Conservation (phyloP, 768 basidiomycete species). For the Boletales sp. region DNA sequence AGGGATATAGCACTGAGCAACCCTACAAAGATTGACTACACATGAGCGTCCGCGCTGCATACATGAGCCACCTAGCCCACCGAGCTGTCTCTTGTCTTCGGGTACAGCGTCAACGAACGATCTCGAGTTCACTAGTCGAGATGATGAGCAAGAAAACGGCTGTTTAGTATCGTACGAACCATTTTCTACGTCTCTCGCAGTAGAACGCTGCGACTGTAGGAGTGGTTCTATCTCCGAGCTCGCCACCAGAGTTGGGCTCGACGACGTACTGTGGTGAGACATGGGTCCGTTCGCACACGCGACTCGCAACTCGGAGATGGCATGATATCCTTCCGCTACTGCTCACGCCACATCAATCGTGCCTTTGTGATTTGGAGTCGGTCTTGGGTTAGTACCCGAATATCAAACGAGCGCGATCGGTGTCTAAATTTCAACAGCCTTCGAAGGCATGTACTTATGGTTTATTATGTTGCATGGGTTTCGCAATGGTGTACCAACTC, state of each 20-base stretch:
- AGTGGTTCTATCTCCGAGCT: constrained; percentile 22
- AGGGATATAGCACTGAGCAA: constrained; percentile 54
- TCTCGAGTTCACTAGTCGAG: constrained; percentile 1
- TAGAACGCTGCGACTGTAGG: constrained; percentile 2
- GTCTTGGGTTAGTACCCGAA: too few species aligned
- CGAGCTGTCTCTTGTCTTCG: constrained; percentile 45
- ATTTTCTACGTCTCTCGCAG: background rate
- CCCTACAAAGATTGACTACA: constrained; percentile 5
- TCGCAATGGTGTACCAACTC: too few species aligned
- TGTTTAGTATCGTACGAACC: constrained; percentile 9
- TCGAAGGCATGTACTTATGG: too few species aligned
- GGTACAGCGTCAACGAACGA: constrained; percentile 44
- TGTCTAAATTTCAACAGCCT: too few species aligned
- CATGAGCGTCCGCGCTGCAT: background rate
- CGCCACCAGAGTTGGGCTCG: background rate
- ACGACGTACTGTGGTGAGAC: background rate
- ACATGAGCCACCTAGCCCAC: constrained; percentile 29
- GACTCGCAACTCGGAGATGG: too few species aligned
- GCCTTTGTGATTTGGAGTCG: too few species aligned
- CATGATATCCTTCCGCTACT: too few species aligned
- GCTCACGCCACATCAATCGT: too few species aligned
- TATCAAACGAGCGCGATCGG: too few species aligned
- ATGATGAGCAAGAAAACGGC: background rate
- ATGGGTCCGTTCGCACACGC: too few species aligned
- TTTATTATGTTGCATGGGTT: too few species aligned